phyloP scores from a whole-genome alignment of 345 rosid species.

The Xanthoceras sorbifolium region DNA sequence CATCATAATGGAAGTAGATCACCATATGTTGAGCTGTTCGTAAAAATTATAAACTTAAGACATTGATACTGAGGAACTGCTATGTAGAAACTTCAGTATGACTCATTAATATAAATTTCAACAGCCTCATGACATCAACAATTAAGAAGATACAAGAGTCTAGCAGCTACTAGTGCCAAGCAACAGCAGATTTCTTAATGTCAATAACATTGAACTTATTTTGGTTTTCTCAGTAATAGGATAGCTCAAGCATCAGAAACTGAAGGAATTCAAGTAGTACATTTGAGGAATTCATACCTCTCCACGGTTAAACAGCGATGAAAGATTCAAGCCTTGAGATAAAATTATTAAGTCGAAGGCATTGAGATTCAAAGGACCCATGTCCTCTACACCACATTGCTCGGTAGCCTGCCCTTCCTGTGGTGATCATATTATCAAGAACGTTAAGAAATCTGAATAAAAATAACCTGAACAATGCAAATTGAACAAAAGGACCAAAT shows the following conservation, averaged over 20 bases:
- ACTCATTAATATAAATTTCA: not conserved
- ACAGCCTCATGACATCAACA: not conserved
- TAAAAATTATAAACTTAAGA: not conserved
- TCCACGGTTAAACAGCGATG: conserved; percentile 86
- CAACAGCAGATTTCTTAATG: not conserved
- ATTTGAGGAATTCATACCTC: conserved; percentile 46
- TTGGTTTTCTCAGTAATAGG: not conserved
- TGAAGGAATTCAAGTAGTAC: not conserved
- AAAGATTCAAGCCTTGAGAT: conserved; percentile 95
- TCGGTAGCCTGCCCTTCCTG: conserved; percentile 60
- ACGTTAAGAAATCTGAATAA: conserved; percentile 10
- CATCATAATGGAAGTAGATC: not conserved
- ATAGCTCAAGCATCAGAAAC: conserved; percentile 12
- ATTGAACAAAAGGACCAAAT: conserved; percentile 2
- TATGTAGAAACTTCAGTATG: not conserved
- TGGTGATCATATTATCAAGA: conserved; percentile 22
- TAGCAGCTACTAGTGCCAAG: not conserved
- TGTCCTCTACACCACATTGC: conserved; percentile 53
- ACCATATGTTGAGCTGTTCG: not conserved
- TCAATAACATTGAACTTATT: not conserved
- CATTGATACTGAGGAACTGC: conserved; percentile 3
- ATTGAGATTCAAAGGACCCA: conserved; percentile 82
- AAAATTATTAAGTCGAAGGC: conserved; percentile 91
- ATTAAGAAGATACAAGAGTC: not conserved
- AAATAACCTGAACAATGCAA: not conserved